Conservation (phyloP, 371 early-diverging fungal species). For the Rhizopus stolonifer region DNA sequence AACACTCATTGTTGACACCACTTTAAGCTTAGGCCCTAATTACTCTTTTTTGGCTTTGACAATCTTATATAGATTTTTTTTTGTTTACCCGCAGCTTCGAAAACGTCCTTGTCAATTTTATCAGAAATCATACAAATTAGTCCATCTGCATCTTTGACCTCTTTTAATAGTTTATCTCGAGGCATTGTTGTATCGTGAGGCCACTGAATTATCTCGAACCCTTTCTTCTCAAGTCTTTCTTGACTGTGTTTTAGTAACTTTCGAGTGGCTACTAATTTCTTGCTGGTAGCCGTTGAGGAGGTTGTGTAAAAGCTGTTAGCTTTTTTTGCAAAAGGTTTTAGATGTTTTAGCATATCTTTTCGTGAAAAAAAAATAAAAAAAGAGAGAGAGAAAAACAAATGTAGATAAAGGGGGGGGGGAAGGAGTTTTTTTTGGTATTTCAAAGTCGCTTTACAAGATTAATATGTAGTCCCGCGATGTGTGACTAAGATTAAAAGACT, state of each 20-base stretch:
- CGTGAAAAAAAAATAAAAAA: no score
- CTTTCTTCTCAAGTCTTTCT: conserved; percentile 20
- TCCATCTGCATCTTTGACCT: conserved; percentile 52
- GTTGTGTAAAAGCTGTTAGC: neutral
- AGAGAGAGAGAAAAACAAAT: no score
- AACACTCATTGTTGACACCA: conserved; percentile 74
- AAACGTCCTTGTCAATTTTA: conserved; percentile 66
- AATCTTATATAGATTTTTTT: neutral
- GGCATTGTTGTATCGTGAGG: conserved; percentile 38
- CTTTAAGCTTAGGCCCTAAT: conserved; percentile 55
- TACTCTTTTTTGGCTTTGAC: conserved; percentile 1
- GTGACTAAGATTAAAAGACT: no score
- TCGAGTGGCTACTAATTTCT: conserved; percentile 8
- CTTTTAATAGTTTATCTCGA: conserved; percentile 26
- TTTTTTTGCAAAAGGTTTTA: no score
- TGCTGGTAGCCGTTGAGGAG: neutral
- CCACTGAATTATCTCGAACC: conserved; percentile 42
- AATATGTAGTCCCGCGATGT: no score
- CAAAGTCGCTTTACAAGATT: no score
- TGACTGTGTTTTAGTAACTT: conserved; percentile 5
- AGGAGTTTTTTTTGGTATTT: no score
- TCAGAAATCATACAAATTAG: conserved; percentile 72
- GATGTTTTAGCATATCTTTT: no score
- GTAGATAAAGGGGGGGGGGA: no score
- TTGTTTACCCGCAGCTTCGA: conserved; percentile 57